Percentiles rank a stretch among this genome's conserved stretches.
Conservation (phyloP, 2,329 filamentous ascomycete genomes). For the Microdochium bolleyi region DNA sequence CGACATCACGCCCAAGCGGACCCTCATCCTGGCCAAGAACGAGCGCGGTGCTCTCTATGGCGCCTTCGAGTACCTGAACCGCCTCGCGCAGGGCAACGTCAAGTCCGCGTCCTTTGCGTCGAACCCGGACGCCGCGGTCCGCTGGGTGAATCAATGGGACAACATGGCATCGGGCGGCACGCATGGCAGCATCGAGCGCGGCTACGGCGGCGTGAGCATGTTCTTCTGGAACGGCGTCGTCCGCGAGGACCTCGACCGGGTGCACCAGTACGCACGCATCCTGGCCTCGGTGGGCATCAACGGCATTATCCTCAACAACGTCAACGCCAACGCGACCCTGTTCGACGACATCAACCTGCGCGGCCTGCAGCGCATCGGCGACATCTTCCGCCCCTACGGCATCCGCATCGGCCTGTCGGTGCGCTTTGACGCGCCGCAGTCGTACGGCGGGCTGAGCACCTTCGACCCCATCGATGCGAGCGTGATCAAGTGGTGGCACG, state of each 20-base stretch:
- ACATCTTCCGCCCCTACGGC: constrained; percentile 60
- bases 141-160: constrained; percentile 70
- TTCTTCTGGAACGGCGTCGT: constrained; percentile 55
- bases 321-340: constrained; percentile 57
- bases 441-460: constrained; percentile 45
- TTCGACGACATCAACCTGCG: constrained; percentile 49
- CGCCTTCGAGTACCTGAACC: constrained; percentile 59
- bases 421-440: constrained; percentile 58
- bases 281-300: constrained; percentile 61
- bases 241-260: constrained; percentile 50
- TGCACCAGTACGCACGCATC: constrained; percentile 55
- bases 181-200: constrained; percentile 57
- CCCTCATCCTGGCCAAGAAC: constrained; percentile 56
- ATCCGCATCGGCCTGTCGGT: constrained; percentile 58
- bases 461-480: constrained; percentile 56
- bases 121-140: constrained; percentile 39
- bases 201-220: constrained; percentile 60
- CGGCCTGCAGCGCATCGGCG: constrained; percentile 54
- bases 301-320: constrained; percentile 61
- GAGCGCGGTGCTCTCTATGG: constrained; percentile 63
- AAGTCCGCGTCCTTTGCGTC: constrained; percentile 45
- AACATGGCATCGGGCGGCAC: constrained; percentile 37
- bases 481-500: constrained; percentile 56
- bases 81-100: constrained; percentile 32
- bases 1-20: constrained; percentile 30